These are phyloP conservation scores for Populus pruinosa DNA, from an alignment of 345 rosid genomes.

Conservation along the genomic window DNA sequence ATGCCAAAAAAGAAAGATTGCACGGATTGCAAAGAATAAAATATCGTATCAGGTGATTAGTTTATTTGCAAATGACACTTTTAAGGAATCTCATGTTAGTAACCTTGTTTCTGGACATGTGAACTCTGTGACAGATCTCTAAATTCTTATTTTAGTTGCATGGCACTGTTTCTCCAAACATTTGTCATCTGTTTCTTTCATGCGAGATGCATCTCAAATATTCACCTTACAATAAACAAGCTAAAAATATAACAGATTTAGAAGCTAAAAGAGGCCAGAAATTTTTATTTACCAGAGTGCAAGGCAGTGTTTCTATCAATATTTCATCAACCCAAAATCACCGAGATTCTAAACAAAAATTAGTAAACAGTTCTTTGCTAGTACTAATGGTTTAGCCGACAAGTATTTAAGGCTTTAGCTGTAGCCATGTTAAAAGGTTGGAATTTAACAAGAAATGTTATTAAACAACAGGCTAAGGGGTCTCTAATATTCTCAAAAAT, in stretches of 20 bases:
- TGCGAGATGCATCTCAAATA: background rate
- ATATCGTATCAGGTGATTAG: background rate
- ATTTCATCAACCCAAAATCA: background rate
- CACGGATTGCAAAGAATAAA: background rate
- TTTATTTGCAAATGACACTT: background rate
- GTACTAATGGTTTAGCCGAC: background rate
- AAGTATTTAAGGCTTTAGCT: background rate
- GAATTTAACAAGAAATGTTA: background rate
- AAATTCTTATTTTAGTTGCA: background rate
- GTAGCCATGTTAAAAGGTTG: background rate
- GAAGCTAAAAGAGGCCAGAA: background rate
- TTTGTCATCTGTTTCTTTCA: background rate
- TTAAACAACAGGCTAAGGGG: background rate
- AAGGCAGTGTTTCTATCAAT: background rate
- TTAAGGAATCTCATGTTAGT: background rate
- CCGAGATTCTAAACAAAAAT: background rate
- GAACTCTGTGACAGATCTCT: background rate
- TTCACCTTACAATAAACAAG: background rate
- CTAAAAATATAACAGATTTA: background rate
- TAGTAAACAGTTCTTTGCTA: background rate
- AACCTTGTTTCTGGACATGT: background rate
- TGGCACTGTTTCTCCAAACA: background rate
- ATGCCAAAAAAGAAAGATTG: background rate
- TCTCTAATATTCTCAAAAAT: background rate
- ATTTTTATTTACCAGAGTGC: background rate